Evolutionary conservation across 2,329 filamentous ascomycete genomes (phyloP).

Genomic region (Clathrospora elynae): DNA sequence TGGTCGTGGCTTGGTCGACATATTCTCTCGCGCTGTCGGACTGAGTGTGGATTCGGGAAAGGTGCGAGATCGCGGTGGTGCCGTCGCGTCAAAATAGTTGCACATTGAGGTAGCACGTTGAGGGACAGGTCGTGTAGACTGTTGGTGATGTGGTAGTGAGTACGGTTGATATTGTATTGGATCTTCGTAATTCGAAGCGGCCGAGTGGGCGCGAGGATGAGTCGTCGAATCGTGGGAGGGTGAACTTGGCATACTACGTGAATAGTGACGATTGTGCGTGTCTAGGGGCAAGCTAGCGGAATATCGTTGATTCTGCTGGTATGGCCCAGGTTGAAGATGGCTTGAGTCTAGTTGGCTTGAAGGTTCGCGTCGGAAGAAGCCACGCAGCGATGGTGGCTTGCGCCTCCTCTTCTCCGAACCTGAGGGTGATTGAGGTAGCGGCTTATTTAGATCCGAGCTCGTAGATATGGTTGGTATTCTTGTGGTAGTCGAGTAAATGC

Average conservation of each 20-base stretch:
- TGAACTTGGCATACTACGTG: slow-evolving; percentile 45
- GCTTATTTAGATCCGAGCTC: slow-evolving; percentile 35
- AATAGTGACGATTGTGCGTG: slow-evolving; percentile 28
- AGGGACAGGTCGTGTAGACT: slow-evolving; percentile 7
- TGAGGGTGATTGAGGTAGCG: slow-evolving; percentile 36
- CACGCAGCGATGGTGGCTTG: slow-evolving; percentile 32
- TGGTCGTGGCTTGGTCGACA: slow-evolving; percentile 32
- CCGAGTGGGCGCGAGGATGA: slow-evolving; percentile 30
- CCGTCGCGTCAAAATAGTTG: slow-evolving; percentile 27
- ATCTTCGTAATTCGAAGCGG: slow-evolving; percentile 25
- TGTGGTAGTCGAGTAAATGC: slow-evolving; percentile 15
- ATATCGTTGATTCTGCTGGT: slow-evolving; percentile 23
- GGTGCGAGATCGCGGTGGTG: slow-evolving; percentile 32
- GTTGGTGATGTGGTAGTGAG: slow-evolving; percentile 7
- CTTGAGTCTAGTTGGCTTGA: slow-evolving; percentile 27
- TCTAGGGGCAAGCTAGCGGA: slow-evolving; percentile 29
- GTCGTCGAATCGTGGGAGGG: slow-evolving; percentile 25
- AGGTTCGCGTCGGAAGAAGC: slow-evolving; percentile 34
- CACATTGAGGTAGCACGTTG: slow-evolving; percentile 24
- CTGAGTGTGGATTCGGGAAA: slow-evolving; percentile 33
- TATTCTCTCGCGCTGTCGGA: slow-evolving; percentile 25
- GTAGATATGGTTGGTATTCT: slow-evolving; percentile 29
- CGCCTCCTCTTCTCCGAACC: slow-evolving; percentile 30
- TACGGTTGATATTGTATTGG: slow-evolving; percentile 24
- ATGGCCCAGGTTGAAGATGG: slow-evolving; percentile 31